A percentile compares a stretch with the other conserved stretches of the same genome.
Conservation (phyloP, 495 filamentous ascomycete species). For the Penicillium odoratum region DNA sequence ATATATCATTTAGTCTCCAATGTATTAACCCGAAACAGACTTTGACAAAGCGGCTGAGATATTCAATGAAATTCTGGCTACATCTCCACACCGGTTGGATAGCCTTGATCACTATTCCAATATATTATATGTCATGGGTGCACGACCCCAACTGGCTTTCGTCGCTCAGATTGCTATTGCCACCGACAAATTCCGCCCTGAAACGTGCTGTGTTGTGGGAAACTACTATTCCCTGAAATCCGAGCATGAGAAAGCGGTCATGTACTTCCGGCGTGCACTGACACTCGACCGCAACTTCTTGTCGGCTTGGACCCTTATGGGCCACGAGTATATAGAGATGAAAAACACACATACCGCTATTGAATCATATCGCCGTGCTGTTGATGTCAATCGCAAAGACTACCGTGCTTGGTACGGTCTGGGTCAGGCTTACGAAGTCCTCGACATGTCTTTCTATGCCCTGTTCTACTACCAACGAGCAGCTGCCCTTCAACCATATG, state of each 20-base stretch:
- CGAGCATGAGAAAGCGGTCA: conserved; percentile 95
- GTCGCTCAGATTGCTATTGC: conserved; percentile 84
- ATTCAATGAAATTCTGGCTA: conserved; percentile 76
- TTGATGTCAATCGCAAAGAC: conserved; percentile 94
- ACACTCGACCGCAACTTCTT: conserved; percentile 89
- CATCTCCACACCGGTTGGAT: conserved; percentile 86
- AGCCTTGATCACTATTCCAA: conserved; percentile 94
- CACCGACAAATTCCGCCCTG: conserved; percentile 93
- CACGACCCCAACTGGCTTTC: conserved; percentile 85
- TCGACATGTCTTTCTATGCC: conserved; percentile 97
- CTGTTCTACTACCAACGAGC: conserved; percentile 98
- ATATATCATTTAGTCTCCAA: neutral
- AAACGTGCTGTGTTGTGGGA: conserved; percentile 94
- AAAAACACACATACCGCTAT: conserved; percentile 99
- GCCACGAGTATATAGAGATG: conserved; percentile 97
- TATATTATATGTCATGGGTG: conserved; percentile 89
- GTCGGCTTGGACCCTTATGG: conserved; percentile 98
- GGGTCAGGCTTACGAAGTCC: conserved; percentile 94
- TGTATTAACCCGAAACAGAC: conserved; percentile 45
- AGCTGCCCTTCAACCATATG: conserved; percentile 84
- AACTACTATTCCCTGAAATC: conserved; percentile 96
- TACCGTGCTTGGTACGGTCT: conserved; percentile 99
- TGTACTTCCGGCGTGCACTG: conserved; percentile 96
- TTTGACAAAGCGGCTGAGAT: conserved; percentile 81
- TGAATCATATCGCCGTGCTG: conserved; percentile 92